Percentiles rank a stretch among this genome's conserved stretches.
phyloP scores from a whole-genome alignment of 2,329 filamentous ascomycete genomes.

The Diaporthe vexans region DNA sequence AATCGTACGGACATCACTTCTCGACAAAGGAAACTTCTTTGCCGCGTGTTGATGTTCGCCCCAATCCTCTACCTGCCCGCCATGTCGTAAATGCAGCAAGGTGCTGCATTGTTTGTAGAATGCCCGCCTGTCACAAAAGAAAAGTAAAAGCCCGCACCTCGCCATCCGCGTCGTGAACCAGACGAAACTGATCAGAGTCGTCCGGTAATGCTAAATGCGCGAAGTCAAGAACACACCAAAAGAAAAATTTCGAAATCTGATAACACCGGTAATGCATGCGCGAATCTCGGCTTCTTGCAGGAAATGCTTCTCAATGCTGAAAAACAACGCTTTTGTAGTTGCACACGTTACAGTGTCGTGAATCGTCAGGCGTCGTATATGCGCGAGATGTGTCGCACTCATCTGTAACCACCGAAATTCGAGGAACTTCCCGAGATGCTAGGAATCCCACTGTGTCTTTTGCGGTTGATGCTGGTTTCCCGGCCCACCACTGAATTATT shows the following conservation, averaged over 20 bases:
- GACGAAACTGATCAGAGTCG: neutral
- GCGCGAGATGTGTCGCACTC: constrained; percentile 43
- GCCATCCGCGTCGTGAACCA: neutral
- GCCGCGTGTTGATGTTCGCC: neutral
- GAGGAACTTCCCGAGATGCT: constrained; percentile 56
- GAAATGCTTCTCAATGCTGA: constrained; percentile 38
- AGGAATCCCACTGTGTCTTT: constrained; percentile 59
- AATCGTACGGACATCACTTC: neutral
- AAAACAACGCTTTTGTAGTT: constrained; percentile 29
- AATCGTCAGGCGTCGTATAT: constrained; percentile 16
- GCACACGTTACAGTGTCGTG: constrained; percentile 18
- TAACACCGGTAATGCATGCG: constrained; percentile 35
- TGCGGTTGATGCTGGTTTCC: constrained; percentile 60
- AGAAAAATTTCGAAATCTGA: constrained; percentile 3
- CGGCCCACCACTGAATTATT: constrained; percentile 57
- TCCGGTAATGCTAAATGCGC: constrained; percentile 1
- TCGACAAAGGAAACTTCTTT: constrained; percentile 32
- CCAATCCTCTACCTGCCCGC: neutral
- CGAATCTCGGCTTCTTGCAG: constrained; percentile 26
- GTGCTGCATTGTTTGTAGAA: neutral
- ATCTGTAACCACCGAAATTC: constrained; percentile 61
- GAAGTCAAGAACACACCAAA: constrained; percentile 10
- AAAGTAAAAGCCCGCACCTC: constrained; percentile 1
- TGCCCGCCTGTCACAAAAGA: neutral
- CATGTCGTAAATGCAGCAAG: neutral